A percentile compares a stretch with the other conserved stretches of the same genome.
Evolutionary conservation across 2,329 filamentous ascomycete genomes (phyloP).

Genomic region (Hymenoscyphus occultus): DNA sequence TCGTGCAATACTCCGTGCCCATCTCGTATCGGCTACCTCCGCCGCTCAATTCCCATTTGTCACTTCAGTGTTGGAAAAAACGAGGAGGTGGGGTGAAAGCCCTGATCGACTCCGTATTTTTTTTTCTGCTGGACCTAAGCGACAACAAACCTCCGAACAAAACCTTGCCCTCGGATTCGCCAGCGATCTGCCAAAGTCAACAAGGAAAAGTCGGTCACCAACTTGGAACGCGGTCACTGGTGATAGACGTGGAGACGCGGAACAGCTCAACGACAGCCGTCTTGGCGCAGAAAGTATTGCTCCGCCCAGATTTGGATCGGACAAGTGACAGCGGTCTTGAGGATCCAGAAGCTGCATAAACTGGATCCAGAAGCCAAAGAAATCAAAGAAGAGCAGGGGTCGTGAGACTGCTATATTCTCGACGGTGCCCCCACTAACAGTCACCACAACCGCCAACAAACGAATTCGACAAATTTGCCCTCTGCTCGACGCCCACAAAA

Average conservation of each 20-base stretch:
- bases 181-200: conserved; percentile 1
- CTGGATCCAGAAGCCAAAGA: conserved; percentile 1
- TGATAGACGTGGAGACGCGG: conserved; percentile 35
- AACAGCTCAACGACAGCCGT: conserved; percentile 45
- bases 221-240: neutral
- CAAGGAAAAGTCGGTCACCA: conserved; percentile 19
- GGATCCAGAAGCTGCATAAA: neutral
- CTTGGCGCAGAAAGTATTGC: conserved; percentile 12
- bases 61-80: neutral
- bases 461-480: conserved; percentile 1
- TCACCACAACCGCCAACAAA: conserved; percentile 2
- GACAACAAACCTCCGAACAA: neutral
- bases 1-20: neutral
- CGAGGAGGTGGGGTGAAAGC: neutral
- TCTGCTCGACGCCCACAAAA: conserved; percentile 8
- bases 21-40: neutral
- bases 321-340: conserved; percentile 6
- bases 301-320: conserved; percentile 8
- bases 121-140: neutral
- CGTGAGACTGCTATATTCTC: conserved; percentile 1
- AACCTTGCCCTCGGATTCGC: neutral
- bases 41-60: neutral
- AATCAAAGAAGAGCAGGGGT: conserved; percentile 2
- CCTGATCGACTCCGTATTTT: neutral
- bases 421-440: conserved; percentile 1